Evolutionary conservation across 768 basidiomycete genomes (phyloP).

Genomic region (Lactifluus echinatus): DNA sequence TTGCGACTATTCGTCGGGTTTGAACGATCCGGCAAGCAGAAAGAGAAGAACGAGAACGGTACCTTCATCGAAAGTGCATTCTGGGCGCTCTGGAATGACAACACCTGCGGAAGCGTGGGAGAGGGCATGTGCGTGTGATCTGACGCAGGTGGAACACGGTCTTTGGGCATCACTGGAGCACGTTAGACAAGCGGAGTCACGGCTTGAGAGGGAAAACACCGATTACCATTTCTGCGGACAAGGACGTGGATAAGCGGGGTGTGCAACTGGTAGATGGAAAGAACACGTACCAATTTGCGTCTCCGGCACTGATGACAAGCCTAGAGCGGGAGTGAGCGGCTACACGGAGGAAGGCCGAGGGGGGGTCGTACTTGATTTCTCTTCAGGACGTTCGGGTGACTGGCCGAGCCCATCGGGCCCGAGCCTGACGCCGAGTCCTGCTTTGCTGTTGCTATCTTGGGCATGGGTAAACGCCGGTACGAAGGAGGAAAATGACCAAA

Average conservation of each 20-base stretch:
- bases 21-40: neutral
- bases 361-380: conserved; percentile 28
- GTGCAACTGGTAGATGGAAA: neutral
- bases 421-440: conserved; percentile 16
- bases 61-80: conserved; percentile 77
- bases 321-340: conserved; percentile 15
- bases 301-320: conserved; percentile 56
- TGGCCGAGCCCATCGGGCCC: conserved; percentile 17
- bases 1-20: conserved; percentile 28
- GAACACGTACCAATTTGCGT: conserved; percentile 55
- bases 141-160: conserved; percentile 69
- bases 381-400: conserved; percentile 20
- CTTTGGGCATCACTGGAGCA: conserved; percentile 56
- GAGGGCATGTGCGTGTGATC: conserved; percentile 63
- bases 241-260: neutral
- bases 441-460: conserved; percentile 12
- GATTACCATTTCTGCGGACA: conserved; percentile 25
- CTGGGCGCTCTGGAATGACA: conserved; percentile 44
- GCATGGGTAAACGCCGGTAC: conserved; percentile 7
- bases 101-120: conserved; percentile 53
- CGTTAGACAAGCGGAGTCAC: neutral
- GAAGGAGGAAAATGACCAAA: neutral
- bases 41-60: neutral
- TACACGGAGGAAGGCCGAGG: neutral
- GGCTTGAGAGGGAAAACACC: neutral